phyloP scores from a whole-genome alignment of 1,284 basidiomycete species.

The Malassezia restricta region DNA sequence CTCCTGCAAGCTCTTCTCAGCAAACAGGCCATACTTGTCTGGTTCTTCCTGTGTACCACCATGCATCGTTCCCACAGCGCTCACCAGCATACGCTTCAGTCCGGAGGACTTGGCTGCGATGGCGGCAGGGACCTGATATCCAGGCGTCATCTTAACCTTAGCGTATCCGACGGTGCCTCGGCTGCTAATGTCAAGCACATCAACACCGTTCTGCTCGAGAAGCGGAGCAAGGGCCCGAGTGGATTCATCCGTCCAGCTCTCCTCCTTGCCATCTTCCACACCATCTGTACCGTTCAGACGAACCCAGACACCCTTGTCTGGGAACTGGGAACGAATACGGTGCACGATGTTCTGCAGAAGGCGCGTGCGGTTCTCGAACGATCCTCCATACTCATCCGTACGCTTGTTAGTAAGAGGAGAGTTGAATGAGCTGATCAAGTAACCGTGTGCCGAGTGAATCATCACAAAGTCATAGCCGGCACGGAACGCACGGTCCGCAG shows the following conservation, averaged over 20 bases:
- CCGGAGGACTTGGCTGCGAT: constrained; percentile 20
- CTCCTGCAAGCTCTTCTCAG: constrained; percentile 26
- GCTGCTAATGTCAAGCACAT: constrained; percentile 35
- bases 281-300: constrained; percentile 37
- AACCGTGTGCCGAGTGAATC: constrained; percentile 50
- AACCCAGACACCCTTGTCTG: constrained; percentile 38
- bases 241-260: constrained; percentile 30
- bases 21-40: constrained; percentile 24
- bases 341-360: constrained; percentile 24
- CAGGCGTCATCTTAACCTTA: constrained; percentile 24
- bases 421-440: constrained; percentile 54
- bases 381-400: constrained; percentile 43
- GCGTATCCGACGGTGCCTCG: constrained; percentile 32
- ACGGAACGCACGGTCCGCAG: constrained; percentile 52
- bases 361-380: constrained; percentile 30
- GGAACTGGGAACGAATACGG: constrained; percentile 30
- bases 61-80: constrained; percentile 39
- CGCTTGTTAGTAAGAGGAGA: constrained; percentile 37
- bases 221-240: constrained; percentile 26
- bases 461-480: constrained; percentile 62
- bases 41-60: constrained; percentile 19
- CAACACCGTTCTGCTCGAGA: constrained; percentile 32
- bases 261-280: constrained; percentile 23
- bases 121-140: constrained; percentile 35
- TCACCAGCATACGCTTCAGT: constrained; percentile 28